phyloP scores from a whole-genome alignment of 495 filamentous ascomycete species.

The Mycothermus thermophilus region DNA sequence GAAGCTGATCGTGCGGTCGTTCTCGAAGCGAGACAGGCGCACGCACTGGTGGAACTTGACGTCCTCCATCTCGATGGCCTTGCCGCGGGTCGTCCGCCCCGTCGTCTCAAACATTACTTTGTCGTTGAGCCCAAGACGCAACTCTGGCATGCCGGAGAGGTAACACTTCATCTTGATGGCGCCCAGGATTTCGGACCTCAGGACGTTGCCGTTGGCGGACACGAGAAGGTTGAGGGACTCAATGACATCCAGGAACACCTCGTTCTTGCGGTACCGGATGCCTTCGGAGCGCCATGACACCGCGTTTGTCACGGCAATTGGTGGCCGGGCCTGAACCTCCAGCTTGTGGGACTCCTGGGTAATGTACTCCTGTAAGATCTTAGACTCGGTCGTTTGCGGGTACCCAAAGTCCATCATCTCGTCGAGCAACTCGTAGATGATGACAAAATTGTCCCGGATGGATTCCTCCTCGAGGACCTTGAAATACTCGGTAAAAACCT shows the following conservation, averaged over 20 bases:
- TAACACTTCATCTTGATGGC: slow-evolving; percentile 99
- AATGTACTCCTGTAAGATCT: slow-evolving; percentile 99
- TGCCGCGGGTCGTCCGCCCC: slow-evolving; percentile 83
- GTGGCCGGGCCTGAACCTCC: slow-evolving; percentile 95
- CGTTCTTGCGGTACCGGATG: slow-evolving; percentile 97
- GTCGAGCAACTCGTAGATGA: slow-evolving; percentile 97
- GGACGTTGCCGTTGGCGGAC: slow-evolving; percentile 83
- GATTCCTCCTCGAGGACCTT: slow-evolving; percentile 98
- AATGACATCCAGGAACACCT: slow-evolving; percentile 96
- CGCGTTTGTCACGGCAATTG: slow-evolving; percentile 96
- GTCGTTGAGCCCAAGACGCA: slow-evolving; percentile 91
- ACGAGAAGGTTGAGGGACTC: slow-evolving; percentile 96
- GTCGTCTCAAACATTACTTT: slow-evolving; percentile 99
- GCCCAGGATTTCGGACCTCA: slow-evolving; percentile 93
- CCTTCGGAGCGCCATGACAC: slow-evolving; percentile 97
- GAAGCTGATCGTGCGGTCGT: slow-evolving; percentile 97
- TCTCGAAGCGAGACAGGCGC: slow-evolving; percentile 88
- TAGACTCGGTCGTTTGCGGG: slow-evolving; percentile 96
- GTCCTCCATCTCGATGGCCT: slow-evolving; percentile 99
- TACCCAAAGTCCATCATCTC: slow-evolving; percentile 99
- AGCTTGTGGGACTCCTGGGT: slow-evolving; percentile 99
- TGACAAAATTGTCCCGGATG: slow-evolving; percentile 98
- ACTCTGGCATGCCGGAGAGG: slow-evolving; percentile 93
- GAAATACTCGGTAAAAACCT: slow-evolving; percentile 99
- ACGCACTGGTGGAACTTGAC: slow-evolving; percentile 99